Conservation (phyloP, 345 rosid species). For the Laguncularia racemosa region DNA sequence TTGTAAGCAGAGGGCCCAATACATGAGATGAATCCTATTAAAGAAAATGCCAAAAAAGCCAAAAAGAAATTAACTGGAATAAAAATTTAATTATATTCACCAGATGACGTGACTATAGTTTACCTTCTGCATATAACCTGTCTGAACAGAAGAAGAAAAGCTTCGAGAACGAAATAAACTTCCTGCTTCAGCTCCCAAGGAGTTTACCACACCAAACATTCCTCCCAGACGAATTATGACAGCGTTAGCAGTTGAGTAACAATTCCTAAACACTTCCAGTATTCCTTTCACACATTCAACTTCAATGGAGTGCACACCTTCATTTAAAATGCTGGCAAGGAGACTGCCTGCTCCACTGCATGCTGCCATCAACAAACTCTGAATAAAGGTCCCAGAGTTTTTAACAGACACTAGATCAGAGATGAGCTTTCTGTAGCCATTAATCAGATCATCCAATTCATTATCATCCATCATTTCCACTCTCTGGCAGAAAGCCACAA, state of each 20-base stretch:
- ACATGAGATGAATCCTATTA: constrained; percentile 54
- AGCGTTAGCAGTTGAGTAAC: constrained; percentile 61
- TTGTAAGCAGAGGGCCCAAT: constrained; percentile 52
- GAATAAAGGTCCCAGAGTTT: constrained; percentile 48
- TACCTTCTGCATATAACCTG: constrained; percentile 46
- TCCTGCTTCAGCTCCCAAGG: constrained; percentile 82
- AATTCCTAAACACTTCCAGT: constrained; percentile 58
- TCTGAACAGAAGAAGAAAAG: constrained; percentile 25
- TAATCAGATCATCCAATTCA: constrained; percentile 50
- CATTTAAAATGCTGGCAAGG: constrained; percentile 57
- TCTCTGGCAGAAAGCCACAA: constrained; percentile 71
- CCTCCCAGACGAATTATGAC: constrained; percentile 63
- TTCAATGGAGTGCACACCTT: constrained; percentile 63
- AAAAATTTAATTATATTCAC: background rate
- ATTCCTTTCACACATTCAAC: constrained; percentile 40
- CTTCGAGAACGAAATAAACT: constrained; percentile 33
- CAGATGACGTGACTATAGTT: constrained; percentile 4
- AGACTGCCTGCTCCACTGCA: constrained; percentile 77
- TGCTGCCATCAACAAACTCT: constrained; percentile 74
- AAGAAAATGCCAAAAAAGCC: constrained; percentile 17
- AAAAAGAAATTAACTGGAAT: constrained; percentile 1
- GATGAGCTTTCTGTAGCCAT: constrained; percentile 52
- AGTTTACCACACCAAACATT: constrained; percentile 84
- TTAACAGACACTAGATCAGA: constrained; percentile 56
- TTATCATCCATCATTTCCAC: constrained; percentile 58